Evolutionary conservation across 371 early-diverging fungal species (phyloP), one percentile per base, ranked within the genome.

Genomic region (Mortierella sp.): DNA sequence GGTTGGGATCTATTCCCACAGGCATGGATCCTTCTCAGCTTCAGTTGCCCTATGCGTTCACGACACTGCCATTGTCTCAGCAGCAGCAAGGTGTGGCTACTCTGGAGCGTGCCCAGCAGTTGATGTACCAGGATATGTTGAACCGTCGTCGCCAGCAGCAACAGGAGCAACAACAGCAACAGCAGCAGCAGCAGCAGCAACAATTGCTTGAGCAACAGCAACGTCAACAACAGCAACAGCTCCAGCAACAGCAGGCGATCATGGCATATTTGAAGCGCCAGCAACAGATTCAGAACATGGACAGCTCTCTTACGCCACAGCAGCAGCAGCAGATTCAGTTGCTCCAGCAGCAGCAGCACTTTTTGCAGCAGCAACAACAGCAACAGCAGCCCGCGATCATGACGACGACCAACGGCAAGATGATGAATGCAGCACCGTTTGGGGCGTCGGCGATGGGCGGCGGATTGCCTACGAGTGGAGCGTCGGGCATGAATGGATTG

Each of bases 41-140:
- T n/a, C 86, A 86, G 74, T 28, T 86, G 71, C 86, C 86, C 28
- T 86, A 86, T 61, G 86, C 82, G 11, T 86, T 86, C 43, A 86
- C 81, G 44, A 86, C 86, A 2, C 67, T 86, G 34, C 86, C 86
- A 16, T 34, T 86, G 53, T 75, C 86, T 48, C 86, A 86, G 69
- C 86, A 86, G 71, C 86, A 81, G 46, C 86, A 86, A 70, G 86
- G 86, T 53, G 86, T 86, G 8, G 86, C 86, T 4, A 81, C 86
- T 14, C 59, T 86, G 74, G 82, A 86, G 54, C 81, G 86, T 5
- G 86, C 86, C 0, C 82, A 86, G 75, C 86, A 86, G 64, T 51
- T 86, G 72, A 86, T 86, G 86, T 81, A 81, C 57, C 86, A 86
- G 64, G 86, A 86, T 55, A 86, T 86, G 79, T 31, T 86, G 74